These are phyloP conservation scores for Candida dubliniensis DNA, from an alignment of 1,139 yeast species.

Conservation along the genomic window DNA sequence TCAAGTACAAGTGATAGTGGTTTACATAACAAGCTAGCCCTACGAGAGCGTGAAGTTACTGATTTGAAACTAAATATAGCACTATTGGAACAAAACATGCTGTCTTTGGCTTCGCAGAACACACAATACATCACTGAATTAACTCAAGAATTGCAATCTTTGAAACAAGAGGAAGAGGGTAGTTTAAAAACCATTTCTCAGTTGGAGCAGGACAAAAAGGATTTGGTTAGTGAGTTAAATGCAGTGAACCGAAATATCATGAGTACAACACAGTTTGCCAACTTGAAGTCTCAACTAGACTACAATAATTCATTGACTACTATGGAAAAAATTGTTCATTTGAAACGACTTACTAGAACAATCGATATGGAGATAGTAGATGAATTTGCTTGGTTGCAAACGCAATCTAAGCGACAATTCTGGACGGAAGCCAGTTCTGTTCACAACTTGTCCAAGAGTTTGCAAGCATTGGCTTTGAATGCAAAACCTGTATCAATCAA, in stretches of 20 bases:
- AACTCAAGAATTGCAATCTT: constrained; percentile 20
- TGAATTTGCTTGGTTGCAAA: constrained; percentile 22
- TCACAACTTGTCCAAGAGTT: constrained; percentile 13
- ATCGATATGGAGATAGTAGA: constrained; percentile 7
- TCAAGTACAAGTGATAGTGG: not conserved
- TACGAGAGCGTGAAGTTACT: constrained; percentile 34
- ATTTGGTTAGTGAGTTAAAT: constrained; percentile 21
- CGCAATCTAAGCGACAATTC: not conserved
- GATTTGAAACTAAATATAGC: constrained; percentile 43
- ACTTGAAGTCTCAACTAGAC: constrained; percentile 34
- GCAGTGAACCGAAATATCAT: constrained; percentile 14
- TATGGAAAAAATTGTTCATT: constrained; percentile 36
- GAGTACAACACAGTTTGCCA: constrained; percentile 10
- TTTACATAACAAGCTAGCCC: constrained; percentile 15
- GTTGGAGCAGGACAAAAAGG: constrained; percentile 19
- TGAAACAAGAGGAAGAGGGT: constrained; percentile 17
- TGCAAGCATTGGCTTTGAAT: constrained; percentile 18
- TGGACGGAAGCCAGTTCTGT: constrained; percentile 11
- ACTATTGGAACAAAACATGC: constrained; percentile 43
- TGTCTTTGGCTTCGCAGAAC: constrained; percentile 28
- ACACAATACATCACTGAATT: constrained; percentile 18
- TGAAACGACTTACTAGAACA: constrained; percentile 26
- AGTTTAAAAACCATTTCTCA: constrained; percentile 12
- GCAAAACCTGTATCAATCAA: constrained; percentile 12
- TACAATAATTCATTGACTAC: constrained; percentile 30